A percentile compares a stretch with the other conserved stretches of the same genome.
Conservation (phyloP, 2,329 filamentous ascomycete genomes). For the Botrytis pseudocinerea region DNA sequence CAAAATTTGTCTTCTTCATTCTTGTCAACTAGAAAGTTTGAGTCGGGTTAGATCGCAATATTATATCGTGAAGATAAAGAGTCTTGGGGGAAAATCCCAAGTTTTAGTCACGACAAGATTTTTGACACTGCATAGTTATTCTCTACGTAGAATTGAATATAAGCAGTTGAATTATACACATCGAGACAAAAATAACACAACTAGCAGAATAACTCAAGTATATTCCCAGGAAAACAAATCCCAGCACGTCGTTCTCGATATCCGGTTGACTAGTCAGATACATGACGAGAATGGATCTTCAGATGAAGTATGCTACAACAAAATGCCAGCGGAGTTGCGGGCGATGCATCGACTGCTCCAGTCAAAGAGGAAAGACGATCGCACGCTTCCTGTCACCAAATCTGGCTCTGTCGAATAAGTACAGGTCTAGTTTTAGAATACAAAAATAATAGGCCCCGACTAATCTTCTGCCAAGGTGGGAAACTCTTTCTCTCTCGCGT, state of each 20-base stretch:
- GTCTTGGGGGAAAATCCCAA: not conserved
- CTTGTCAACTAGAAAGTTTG: not conserved
- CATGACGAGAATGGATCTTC: not conserved
- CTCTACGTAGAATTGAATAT: not conserved
- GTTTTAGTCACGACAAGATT: not conserved
- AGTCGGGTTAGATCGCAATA: not conserved
- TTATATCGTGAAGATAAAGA: not conserved
- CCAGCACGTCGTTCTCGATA: not conserved
- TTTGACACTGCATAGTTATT: not conserved
- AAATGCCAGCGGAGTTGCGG: not conserved
- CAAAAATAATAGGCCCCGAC: not conserved
- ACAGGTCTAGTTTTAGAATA: not conserved
- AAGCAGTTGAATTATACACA: not conserved
- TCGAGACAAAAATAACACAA: not conserved
- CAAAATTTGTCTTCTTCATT: not conserved
- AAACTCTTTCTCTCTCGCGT: not conserved
- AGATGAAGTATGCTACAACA: not conserved
- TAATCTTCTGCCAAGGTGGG: slow-evolving; percentile 3
- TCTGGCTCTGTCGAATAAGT: not conserved
- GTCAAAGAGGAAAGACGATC: too few species aligned
- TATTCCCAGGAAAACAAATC: not conserved
- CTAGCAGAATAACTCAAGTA: not conserved
- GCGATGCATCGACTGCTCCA: too few species aligned
- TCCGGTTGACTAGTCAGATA: not conserved
- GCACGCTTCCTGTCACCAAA: not conserved